Conservation (phyloP, 2,329 filamentous ascomycete species). For the Diaporthe sp. region DNA sequence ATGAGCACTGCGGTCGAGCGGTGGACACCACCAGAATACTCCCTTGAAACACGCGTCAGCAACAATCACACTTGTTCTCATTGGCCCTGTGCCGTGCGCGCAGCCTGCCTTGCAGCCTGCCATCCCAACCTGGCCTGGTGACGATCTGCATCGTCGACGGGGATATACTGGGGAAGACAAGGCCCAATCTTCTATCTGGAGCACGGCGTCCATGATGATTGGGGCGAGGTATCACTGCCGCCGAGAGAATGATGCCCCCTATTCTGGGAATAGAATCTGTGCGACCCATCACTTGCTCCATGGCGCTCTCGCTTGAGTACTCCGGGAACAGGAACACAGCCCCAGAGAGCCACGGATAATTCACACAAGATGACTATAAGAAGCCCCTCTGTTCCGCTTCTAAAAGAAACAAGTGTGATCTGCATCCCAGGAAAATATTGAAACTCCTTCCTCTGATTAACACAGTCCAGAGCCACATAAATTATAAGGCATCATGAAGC, state of each 20-base stretch:
- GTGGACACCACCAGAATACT: background rate
- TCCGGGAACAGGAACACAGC: background rate
- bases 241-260: conserved; percentile 4
- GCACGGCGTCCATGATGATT: conserved; percentile 7
- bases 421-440: background rate
- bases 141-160: conserved; percentile 1
- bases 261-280: background rate
- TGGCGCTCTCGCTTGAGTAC: background rate
- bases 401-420: background rate
- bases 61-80: background rate
- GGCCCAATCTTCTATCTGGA: conserved; percentile 2
- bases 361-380: background rate
- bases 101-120: conserved; percentile 6
- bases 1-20: background rate
- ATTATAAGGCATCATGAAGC: conserved; percentile 1
- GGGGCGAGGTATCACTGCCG: conserved; percentile 6
- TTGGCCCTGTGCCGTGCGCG: background rate
- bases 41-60: conserved; percentile 11
- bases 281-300: background rate
- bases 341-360: background rate
- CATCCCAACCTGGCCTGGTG: conserved; percentile 8
- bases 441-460: background rate
- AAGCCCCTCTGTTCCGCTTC: background rate
- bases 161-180: background rate
- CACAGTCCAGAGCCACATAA: background rate